phyloP scores from a whole-genome alignment of 2,329 filamentous ascomycete genomes.

The Fusarium subglutinans region DNA sequence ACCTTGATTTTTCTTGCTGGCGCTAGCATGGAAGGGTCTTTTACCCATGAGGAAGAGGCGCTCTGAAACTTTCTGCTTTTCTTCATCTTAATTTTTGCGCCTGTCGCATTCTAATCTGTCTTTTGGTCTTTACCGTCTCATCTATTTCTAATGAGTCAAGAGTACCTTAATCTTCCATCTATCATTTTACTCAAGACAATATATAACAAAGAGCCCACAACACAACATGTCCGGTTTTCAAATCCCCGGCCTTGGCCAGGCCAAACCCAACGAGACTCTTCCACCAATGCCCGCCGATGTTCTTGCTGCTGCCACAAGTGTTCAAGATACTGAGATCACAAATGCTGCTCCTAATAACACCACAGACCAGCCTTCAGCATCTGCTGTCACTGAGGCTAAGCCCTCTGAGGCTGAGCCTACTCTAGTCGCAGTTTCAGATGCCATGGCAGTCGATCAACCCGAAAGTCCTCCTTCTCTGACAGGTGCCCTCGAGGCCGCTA shows the following conservation, averaged over 20 bases:
- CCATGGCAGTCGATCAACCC: conserved; percentile 51
- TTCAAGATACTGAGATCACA: conserved; percentile 37
- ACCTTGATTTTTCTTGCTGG: conserved; percentile 46
- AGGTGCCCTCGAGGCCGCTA: conserved; percentile 55
- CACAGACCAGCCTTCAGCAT: conserved; percentile 6
- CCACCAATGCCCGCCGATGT: conserved; percentile 51
- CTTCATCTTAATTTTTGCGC: conserved; percentile 20
- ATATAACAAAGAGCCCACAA: neutral
- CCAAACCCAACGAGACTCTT: conserved; percentile 53
- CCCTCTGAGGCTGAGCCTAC: conserved; percentile 4
- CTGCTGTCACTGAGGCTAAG: conserved; percentile 1
- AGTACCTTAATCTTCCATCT: too few species aligned
- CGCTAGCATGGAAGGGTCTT: conserved; percentile 28
- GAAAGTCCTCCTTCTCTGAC: conserved; percentile 52
- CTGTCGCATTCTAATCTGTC: neutral
- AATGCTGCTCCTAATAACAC: conserved; percentile 1
- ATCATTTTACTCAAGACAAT: neutral
- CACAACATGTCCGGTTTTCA: conserved; percentile 53
- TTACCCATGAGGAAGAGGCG: conserved; percentile 4
- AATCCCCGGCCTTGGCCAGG: conserved; percentile 55
- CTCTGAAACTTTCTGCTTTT: conserved; percentile 11
- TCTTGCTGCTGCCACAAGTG: conserved; percentile 43
- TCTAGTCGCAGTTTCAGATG: conserved; percentile 37
- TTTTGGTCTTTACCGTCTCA: neutral
- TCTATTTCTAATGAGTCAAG: neutral